Evolutionary conservation across 768 basidiomycete genomes (phyloP).

Genomic region (Lyophyllum shimeji): DNA sequence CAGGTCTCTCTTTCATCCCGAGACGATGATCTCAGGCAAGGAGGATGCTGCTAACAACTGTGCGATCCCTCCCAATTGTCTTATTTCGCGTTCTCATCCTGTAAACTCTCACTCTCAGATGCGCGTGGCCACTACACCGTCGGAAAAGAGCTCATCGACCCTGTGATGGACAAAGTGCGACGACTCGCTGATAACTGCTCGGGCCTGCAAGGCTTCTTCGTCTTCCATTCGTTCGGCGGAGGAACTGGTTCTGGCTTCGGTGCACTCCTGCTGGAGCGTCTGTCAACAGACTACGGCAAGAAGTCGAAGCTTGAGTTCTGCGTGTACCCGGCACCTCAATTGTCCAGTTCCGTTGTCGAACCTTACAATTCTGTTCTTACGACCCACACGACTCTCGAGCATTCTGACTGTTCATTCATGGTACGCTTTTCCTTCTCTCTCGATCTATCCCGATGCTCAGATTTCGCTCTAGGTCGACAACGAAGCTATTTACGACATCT

Average conservation of each 20-base stretch:
- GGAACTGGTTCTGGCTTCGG: constrained; percentile 99
- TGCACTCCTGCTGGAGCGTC: constrained; percentile 93
- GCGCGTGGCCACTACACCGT: constrained; percentile 99
- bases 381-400: constrained; percentile 98
- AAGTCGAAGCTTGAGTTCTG: constrained; percentile 99
- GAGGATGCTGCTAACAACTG: constrained; percentile 99
- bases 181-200: constrained; percentile 97
- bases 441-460: constrained; percentile 9
- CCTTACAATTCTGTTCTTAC: constrained; percentile 98
- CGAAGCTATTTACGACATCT: constrained; percentile 99
- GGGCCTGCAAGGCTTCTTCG: constrained; percentile 99
- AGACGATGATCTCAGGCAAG: constrained; percentile 97
- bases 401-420: constrained; percentile 99
- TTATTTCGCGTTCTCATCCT: neutral
- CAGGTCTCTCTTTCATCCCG: constrained; percentile 97
- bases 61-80: constrained; percentile 31
- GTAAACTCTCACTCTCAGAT: constrained; percentile 47
- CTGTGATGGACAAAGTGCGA: constrained; percentile 95
- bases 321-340: constrained; percentile 93
- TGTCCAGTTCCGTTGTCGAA: constrained; percentile 96
- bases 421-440: constrained; percentile 35
- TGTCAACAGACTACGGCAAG: constrained; percentile 98
- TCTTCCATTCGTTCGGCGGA: constrained; percentile 99
- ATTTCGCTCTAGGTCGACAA: constrained; percentile 76
- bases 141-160: constrained; percentile 97